Base-by-base conservation (phyloP, 2,329 filamentous ascomycete species). In the Fusarium aywerte region DNA sequence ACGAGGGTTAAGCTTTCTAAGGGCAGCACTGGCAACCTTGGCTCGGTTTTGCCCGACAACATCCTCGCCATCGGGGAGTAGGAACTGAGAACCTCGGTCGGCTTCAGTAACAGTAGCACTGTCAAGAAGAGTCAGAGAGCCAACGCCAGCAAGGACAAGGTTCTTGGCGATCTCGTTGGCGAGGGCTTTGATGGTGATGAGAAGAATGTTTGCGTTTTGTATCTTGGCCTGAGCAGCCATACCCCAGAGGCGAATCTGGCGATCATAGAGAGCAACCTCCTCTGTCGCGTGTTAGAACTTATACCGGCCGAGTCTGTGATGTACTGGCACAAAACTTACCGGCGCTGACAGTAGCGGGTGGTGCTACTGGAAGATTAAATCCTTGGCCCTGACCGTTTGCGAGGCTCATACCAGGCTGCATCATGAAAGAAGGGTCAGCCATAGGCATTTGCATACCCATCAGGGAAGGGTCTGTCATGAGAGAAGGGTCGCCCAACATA, bases 131-230 rank as follows among this genome's bases (percentile, higher is more conserved):
- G 95, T 98, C 63, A 99, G 84, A 31, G 93, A 95, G 58, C 92
- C 91, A 73, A 99, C 91, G 61, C 96, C 96, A 21, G 96, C 94
- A 4, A 99, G 88, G 18, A 97, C 95, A 21, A 99, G 89, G 76
- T 98, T 99, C 83, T 99, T 99, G 66, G 96, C 94, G 54, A 98
- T 91, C 80, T 99, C 96, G 76, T 95, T 96, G 58, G 92, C 93
- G 16, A 99, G 87, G 1, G 92, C 93, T 75, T 91, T 92, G 78
- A 97, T 89, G 29, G 90, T 93, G 70, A 99, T 90, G 65, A 99
- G 87, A 43, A 98, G 89, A 71, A 99, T 91, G 74, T 93, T 93
- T 60, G 96, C 93, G 60, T 87, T 91, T 72, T 95, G 92, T 58
- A 99, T 93, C 76, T 91, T 93, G 77, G 97, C 91, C 78, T 99